These are phyloP conservation scores for Cucurbitaria berberidis DNA, from an alignment of 2,329 filamentous ascomycete genomes.

Conservation along the genomic window DNA sequence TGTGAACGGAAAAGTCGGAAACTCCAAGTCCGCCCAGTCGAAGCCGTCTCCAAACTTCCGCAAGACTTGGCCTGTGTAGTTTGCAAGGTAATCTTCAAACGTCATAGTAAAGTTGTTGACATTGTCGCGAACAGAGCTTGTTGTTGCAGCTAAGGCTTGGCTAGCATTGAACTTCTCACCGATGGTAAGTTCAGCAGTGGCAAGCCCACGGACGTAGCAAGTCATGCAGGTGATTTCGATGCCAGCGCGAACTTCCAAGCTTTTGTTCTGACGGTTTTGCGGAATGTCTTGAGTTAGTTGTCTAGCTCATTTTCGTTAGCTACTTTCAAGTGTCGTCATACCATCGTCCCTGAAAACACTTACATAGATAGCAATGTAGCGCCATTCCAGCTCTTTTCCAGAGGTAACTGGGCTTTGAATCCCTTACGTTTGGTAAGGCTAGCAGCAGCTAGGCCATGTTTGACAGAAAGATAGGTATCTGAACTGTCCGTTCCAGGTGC, in stretches of 20 bases:
- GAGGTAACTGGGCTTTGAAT: slow-evolving; percentile 17
- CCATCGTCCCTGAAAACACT: slow-evolving; percentile 5
- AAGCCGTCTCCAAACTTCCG: slow-evolving; percentile 26
- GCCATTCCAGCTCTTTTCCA: slow-evolving; percentile 51
- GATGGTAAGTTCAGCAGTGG: slow-evolving; percentile 53
- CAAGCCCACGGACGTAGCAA: slow-evolving; percentile 60
- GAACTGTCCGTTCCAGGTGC: slow-evolving; percentile 13
- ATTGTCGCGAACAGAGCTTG: slow-evolving; percentile 17
- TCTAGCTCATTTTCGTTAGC: background rate
- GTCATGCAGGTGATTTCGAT: slow-evolving; percentile 56
- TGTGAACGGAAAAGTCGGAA: slow-evolving; percentile 22
- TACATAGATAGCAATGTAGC: slow-evolving; percentile 47
- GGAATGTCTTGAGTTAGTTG: slow-evolving; percentile 3
- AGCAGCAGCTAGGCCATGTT: slow-evolving; percentile 13
- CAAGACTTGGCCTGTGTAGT: slow-evolving; percentile 11
- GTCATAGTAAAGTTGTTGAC: slow-evolving; percentile 24
- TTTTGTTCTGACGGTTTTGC: slow-evolving; percentile 15
- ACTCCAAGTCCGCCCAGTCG: slow-evolving; percentile 24
- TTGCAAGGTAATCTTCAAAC: slow-evolving; percentile 15
- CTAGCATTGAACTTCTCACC: slow-evolving; percentile 52
- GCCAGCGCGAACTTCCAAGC: slow-evolving; percentile 19
- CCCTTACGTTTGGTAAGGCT: slow-evolving; percentile 11
- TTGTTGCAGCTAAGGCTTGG: slow-evolving; percentile 14
- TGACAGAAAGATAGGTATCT: slow-evolving; percentile 18
- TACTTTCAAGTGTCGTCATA: background rate